Base-by-base conservation (phyloP, 2,329 filamentous ascomycete genomes). In the Dothidotthia symphoricarpi region DNA sequence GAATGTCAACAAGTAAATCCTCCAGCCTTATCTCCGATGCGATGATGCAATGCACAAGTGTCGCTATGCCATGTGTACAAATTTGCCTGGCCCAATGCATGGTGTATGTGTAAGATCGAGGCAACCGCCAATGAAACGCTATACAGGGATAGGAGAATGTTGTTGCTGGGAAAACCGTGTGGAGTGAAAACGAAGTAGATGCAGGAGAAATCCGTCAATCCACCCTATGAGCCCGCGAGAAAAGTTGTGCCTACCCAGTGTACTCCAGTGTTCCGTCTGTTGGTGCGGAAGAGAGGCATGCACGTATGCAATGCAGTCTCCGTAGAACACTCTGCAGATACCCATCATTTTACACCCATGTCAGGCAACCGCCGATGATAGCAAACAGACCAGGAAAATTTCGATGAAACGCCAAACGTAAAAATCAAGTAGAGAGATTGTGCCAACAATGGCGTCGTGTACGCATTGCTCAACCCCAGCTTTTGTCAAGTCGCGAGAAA, bases 401-500 rank as follows among this genome's bases (percentile, higher is more conserved):
- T 22, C 9, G 19, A 22, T 22, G 9, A 5, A 9, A 5, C 19
- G 19, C 19, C 9, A 9, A 5, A 22, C 9, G 19, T 22, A 22
- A 22, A 22, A 22, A 22, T n/a, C 27, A 34, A 24, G 30, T 34
- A 32, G 30, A n/a, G 32, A 27, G 16, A 26, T 14, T 22, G 13
- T 26, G 22, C 34, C 25, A 24, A 41, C 38, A 24, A 17, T 19
- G 25, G 29, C 30, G 33, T 42, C 28, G 41, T 34, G 28, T 36
- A 22, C 19, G 19, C 19, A 22, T 22, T 22, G 9, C 19, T 16
- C 14, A 41, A 17, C 16, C 28, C 31, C 22, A 16, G 16, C 29
- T 24, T 13, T n/a, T 28, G 7, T 54, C 39, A 82, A 45, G 78
- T 81, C 45, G 80, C 74, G 49, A 82, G 64, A 49, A 82, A 81